Base-by-base conservation (phyloP, 2,329 filamentous ascomycete species). In the Aspergillus glaucus region DNA sequence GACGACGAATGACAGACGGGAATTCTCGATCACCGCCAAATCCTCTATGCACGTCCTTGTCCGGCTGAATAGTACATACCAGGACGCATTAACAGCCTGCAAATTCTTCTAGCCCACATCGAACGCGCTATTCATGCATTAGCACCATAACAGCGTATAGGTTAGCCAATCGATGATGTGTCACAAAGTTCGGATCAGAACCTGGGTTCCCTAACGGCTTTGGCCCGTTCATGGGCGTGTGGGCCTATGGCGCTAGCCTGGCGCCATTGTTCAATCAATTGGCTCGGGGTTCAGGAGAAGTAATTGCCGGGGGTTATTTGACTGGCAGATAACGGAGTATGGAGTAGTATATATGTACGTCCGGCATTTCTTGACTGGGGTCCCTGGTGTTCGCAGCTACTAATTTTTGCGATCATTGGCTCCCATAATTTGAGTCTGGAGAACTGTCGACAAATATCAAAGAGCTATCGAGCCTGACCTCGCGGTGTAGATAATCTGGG, bases 101-200 rank as follows among this genome's bases (percentile, higher is more conserved):
- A 12, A 24, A 43, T 42, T 24, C 30, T 24, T 32, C 43, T 47
- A 46, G 42, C 37, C 30, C 28, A 43, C 21, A 37, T 50, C 19
- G 45, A 44, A 48, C 36, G 37, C 30, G 43, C 30, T 50, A 43
- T 32, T 46, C 41, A 10, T 58, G 55, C 54, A 58, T 58, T 53
- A 55, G 54, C 43, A 55, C 44, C 37, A 47, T 47, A 48, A 49
- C 45, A 52, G 42, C 15, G 37, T 39, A 40, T 40, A 5, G 17
- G 15, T 10, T 17, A 6, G 15, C 8, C n/a, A 40, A 43, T 39
- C 43, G 42, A 46, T 53, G 55, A 57, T 58, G 53, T 53, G 50
- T 58, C 55, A 55, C 45, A 44, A 43, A 34, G 44, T 48, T 26
- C 32, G 43, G 22, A 17, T 6, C 45, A 39, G 32, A 45, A 39